Evolutionary conservation across 1,139 yeast species (phyloP).

Genomic region (Debaryomyces sp.): DNA sequence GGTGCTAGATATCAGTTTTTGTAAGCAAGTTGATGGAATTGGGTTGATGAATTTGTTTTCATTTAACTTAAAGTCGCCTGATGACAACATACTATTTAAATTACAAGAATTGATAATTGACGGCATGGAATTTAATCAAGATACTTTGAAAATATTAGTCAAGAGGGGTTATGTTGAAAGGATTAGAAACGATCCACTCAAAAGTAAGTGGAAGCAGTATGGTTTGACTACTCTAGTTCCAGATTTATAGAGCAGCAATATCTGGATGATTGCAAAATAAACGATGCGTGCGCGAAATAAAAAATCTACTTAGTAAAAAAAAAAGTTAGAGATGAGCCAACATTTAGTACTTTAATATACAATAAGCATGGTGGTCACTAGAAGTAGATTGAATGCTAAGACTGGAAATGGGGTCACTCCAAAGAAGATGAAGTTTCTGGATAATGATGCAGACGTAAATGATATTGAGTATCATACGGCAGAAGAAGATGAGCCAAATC

Average conservation of each 20-base stretch:
- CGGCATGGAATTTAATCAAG: constrained; percentile 37
- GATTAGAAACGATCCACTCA: constrained; percentile 29
- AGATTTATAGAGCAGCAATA: constrained; percentile 7
- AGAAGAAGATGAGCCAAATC: constrained; percentile 17
- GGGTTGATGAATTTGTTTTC: constrained; percentile 40
- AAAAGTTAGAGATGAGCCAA: constrained; percentile 11
- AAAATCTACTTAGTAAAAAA: background rate
- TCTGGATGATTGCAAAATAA: constrained; percentile 3
- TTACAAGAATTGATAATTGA: constrained; percentile 32
- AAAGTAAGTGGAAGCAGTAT: constrained; percentile 37
- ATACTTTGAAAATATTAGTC: constrained; percentile 29
- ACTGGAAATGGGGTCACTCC: constrained; percentile 7
- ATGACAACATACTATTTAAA: constrained; percentile 10
- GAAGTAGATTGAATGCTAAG: constrained; percentile 21
- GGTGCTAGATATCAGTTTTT: constrained; percentile 41
- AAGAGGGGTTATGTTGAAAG: constrained; percentile 22
- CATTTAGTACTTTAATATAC: background rate
- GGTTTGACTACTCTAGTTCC: constrained; percentile 36
- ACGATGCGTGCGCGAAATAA: constrained; percentile 6
- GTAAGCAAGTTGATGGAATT: constrained; percentile 37
- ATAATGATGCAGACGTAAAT: constrained; percentile 20
- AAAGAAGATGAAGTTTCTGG: constrained; percentile 28
- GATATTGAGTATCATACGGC: constrained; percentile 22
- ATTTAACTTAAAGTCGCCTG: constrained; percentile 5
- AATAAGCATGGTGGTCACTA: constrained; percentile 26